Evolutionary conservation across 352 stramenopile species (phyloP).

Genomic region (Pythium chondricola): DNA sequence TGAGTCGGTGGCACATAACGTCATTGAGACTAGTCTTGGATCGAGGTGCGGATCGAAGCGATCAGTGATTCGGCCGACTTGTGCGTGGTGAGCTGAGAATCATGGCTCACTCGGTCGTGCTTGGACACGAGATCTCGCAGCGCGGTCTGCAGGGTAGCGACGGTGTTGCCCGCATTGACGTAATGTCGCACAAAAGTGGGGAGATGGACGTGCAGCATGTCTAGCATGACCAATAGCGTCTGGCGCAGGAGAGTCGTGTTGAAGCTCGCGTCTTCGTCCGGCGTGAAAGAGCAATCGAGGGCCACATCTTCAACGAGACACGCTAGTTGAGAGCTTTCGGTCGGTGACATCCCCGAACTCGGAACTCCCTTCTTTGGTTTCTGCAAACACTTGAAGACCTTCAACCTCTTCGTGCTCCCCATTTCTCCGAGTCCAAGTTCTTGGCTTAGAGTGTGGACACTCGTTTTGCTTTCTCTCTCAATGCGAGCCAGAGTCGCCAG

Average conservation of each 20-base stretch:
- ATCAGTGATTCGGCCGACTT: conserved; percentile 1
- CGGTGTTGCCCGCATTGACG: neutral
- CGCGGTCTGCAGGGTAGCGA: neutral
- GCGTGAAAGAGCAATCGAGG: neutral
- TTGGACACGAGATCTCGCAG: conserved; percentile 2
- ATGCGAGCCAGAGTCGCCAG: neutral
- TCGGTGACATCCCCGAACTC: too few relatives aligned
- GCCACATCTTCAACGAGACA: neutral
- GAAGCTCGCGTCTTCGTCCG: neutral
- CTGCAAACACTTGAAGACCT: conserved; percentile 7
- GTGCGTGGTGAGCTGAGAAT: neutral
- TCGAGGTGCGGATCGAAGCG: neutral
- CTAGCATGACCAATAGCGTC: neutral
- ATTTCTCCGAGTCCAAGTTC: conserved; percentile 6
- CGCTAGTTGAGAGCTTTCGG: neutral
- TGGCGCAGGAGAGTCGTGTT: neutral
- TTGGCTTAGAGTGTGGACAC: conserved; percentile 1
- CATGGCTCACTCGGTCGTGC: neutral
- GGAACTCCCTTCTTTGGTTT: neutral
- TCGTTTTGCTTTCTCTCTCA: neutral
- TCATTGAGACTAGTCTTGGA: neutral
- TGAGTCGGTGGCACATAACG: neutral
- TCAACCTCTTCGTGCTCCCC: conserved; percentile 1
- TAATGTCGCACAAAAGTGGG: neutral
- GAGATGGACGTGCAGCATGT: neutral